Evolutionary conservation across 352 stramenopile species (phyloP).

Genomic region (Globisporangium emineosum): DNA sequence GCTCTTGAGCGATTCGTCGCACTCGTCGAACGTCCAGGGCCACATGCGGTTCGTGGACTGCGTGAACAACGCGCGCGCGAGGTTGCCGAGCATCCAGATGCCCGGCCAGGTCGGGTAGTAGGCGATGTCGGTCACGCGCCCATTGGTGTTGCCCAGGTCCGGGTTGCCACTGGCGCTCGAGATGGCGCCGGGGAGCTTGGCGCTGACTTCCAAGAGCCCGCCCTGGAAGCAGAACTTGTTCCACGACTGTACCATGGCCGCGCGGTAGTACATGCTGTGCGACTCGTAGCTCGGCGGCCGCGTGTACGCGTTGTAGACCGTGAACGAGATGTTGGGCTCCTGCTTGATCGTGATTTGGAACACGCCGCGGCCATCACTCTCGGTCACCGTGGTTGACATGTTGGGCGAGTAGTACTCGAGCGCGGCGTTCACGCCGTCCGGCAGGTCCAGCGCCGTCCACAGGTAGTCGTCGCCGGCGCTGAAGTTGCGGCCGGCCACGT

Average conservation of each 20-base stretch:
- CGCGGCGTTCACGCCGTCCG: constrained; percentile 61
- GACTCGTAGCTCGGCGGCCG: constrained; percentile 47
- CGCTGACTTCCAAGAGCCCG: constrained; percentile 19
- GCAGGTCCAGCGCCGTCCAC: constrained; percentile 31
- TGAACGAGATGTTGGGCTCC: constrained; percentile 39
- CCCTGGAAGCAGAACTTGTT: constrained; percentile 96
- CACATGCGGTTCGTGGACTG: constrained; percentile 92
- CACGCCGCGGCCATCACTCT: constrained; percentile 28
- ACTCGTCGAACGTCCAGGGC: constrained; percentile 94
- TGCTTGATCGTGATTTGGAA: constrained; percentile 52
- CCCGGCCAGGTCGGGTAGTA: constrained; percentile 90
- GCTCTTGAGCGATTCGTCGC: constrained; percentile 75
- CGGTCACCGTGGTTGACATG: constrained; percentile 39
- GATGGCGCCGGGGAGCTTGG: constrained; percentile 81
- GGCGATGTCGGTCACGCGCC: constrained; percentile 19
- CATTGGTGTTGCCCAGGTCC: constrained; percentile 78
- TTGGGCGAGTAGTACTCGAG: constrained; percentile 63
- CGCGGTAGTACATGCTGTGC: constrained; percentile 18
- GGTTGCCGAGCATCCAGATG: constrained; percentile 96
- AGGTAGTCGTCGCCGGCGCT: constrained; percentile 54
- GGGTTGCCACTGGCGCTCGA: constrained; percentile 50
- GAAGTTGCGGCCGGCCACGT: constrained; percentile 72
- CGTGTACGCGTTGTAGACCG: constrained; percentile 67
- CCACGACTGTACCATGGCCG: constrained; percentile 90
- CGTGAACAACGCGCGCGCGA: constrained; percentile 93